Evolutionary conservation across 345 rosid species (phyloP), one percentile per base, ranked within the genome.

Genomic region (Rubroshorea leprosula): DNA sequence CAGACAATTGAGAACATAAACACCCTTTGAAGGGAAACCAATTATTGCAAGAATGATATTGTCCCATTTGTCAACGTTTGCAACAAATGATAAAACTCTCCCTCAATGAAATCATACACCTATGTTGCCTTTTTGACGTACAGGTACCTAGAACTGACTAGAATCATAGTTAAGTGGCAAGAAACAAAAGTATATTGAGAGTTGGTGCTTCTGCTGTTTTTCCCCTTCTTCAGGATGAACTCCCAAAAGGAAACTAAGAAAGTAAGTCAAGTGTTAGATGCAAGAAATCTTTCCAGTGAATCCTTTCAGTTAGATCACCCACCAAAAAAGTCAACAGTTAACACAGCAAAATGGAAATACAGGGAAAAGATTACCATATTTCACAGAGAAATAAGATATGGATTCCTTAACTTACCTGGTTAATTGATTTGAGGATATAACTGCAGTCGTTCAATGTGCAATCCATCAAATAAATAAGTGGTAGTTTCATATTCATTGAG

Each of bases 371-470:
- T 20, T 22, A 47, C 35, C 18, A 44, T 35, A 11, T 5, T 39
- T 35, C 18, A 15, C 14, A 29, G 13, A 51, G 19, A 53, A 62
- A 39, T 52, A 25, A 23, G 46, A 25, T 15, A 50, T 47, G 44
- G 43, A 57, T 58, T 71, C 61, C 27, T 38, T 24, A 39, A 70
- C 65, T 53, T 54, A 89, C 98, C 97, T 80, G 82, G 65, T 76
- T 66, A 21, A 77, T 49, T 52, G 91, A 77, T 60, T 78, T 83
- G 45, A 89, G 69, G 58, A 83, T 84, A 55, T 68, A 76, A 77
- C 83, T 78, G 84, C 98, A 92, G 62, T 92, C 98, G 59, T 86
- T 92, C 78, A 84, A 64, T 50, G 91, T 81, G 80, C 98, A 92
- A 73, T 89, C 96, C 86, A 92, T 80, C 69, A 81, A 53, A 79